phyloP scores from a whole-genome alignment of 2,329 filamentous ascomycete genomes.

The Xylariales sp. region DNA sequence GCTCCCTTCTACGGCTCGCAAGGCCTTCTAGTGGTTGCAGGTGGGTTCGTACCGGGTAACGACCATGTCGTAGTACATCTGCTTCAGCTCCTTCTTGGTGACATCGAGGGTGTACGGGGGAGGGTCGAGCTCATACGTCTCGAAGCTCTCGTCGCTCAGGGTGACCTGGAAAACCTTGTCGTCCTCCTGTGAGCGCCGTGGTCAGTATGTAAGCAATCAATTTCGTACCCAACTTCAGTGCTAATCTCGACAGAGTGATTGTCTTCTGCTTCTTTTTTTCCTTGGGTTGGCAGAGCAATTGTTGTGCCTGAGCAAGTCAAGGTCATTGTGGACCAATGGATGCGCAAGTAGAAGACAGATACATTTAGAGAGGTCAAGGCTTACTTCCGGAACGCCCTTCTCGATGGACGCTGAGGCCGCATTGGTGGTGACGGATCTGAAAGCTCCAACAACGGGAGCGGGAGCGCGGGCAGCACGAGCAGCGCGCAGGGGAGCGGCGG shows the following conservation, averaged over 20 bases:
- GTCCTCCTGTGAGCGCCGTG: slow-evolving; percentile 87
- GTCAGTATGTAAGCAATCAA: too few species aligned
- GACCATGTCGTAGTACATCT: slow-evolving; percentile 99
- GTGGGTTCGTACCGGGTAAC: slow-evolving; percentile 77
- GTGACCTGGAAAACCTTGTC: slow-evolving; percentile 89
- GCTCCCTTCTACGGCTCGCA: slow-evolving; percentile 9
- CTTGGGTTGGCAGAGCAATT: too few species aligned
- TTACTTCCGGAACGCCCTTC: slow-evolving; percentile 52
- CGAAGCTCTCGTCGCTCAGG: slow-evolving; percentile 97
- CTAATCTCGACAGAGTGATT: too few species aligned
- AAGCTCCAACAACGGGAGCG: slow-evolving; percentile 41
- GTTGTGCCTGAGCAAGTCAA: too few species aligned
- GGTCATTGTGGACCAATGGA: too few species aligned
- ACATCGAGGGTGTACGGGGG: slow-evolving; percentile 88
- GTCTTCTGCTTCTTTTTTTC: too few species aligned
- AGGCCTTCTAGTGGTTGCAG: too few species aligned
- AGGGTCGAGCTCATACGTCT: slow-evolving; percentile 98
- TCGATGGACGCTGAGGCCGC: slow-evolving; percentile 88
- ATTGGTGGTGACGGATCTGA: slow-evolving; percentile 87
- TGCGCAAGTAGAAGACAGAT: neutral
- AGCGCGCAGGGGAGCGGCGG: slow-evolving; percentile 43
- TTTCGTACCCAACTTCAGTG: too few species aligned
- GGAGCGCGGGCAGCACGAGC: slow-evolving; percentile 37
- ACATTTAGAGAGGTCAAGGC: slow-evolving; percentile 13
- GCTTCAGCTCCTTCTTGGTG: slow-evolving; percentile 96